phyloP scores from a whole-genome alignment of 805 yeast genomes.

The Ogataea saltuana region DNA sequence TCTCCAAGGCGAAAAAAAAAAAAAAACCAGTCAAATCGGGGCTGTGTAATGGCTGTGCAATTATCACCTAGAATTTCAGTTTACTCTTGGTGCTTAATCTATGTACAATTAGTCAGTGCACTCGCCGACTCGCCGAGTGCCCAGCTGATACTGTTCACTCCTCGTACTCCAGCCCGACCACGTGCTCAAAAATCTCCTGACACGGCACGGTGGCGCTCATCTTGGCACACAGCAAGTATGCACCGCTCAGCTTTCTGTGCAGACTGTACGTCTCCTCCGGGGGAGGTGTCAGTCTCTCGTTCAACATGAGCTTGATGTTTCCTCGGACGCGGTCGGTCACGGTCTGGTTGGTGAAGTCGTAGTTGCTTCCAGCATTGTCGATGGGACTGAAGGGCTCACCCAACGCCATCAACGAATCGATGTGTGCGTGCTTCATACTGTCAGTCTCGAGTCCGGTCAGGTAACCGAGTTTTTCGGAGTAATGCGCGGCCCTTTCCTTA shows the following conservation, averaged over 20 bases:
- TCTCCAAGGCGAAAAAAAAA: too few relatives aligned
- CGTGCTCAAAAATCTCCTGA: slow-evolving; percentile 69
- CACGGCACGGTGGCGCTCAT: slow-evolving; percentile 83
- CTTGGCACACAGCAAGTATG: slow-evolving; percentile 84
- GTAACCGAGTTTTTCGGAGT: slow-evolving; percentile 77
- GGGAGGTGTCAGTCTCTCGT: slow-evolving; percentile 92
- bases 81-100: not conserved
- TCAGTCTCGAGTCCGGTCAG: slow-evolving; percentile 88
- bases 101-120: not conserved
- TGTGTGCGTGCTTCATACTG: slow-evolving; percentile 88
- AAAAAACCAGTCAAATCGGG: too few relatives aligned
- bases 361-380: slow-evolving; percentile 50
- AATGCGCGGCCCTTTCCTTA: slow-evolving; percentile 58
- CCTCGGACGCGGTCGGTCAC: slow-evolving; percentile 91
- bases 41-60: too few relatives aligned
- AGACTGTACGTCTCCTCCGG: slow-evolving; percentile 98
- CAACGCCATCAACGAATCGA: slow-evolving; percentile 83
- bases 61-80: too few relatives aligned
- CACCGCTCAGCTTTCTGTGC: slow-evolving; percentile 94
- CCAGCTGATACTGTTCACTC: too few relatives aligned
- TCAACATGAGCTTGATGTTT: slow-evolving; percentile 85
- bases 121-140: too few relatives aligned
- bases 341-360: slow-evolving; percentile 80
- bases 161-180: slow-evolving; percentile 55
- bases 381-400: slow-evolving; percentile 85